Percentiles rank a stretch among this genome's conserved stretches.
phyloP scores from a whole-genome alignment of 164 flowering plant species.

The Sextonia rubra region DNA sequence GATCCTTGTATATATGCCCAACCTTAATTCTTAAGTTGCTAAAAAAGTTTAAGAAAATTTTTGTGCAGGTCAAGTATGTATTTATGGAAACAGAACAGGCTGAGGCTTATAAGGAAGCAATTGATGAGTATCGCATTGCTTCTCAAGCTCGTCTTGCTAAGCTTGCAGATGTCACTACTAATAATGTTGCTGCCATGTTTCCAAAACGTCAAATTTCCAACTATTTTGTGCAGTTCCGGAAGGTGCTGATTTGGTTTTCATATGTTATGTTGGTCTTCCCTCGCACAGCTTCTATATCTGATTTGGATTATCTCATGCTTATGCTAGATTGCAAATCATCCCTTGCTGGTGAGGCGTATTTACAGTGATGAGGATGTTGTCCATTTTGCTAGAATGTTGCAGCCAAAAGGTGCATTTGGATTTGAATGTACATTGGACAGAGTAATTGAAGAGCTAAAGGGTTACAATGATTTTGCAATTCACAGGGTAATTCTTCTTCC shows the following conservation, averaged over 20 bases:
- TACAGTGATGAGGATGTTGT: constrained; percentile 76
- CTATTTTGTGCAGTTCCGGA: constrained; percentile 86
- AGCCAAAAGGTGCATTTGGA: constrained; percentile 88
- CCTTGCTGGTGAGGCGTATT: constrained; percentile 82
- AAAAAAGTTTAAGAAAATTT: constrained; percentile 10
- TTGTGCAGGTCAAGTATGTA: constrained; percentile 73
- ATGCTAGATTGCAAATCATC: constrained; percentile 92
- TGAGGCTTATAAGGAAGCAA: constrained; percentile 82
- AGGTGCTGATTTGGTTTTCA: constrained; percentile 39
- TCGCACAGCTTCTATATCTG: constrained; percentile 10
- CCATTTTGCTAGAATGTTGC: constrained; percentile 65
- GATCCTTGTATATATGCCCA: not conserved
- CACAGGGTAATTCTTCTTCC: constrained; percentile 56
- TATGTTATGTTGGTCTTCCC: not conserved
- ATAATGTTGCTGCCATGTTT: constrained; percentile 34
- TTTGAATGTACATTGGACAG: constrained; percentile 79
- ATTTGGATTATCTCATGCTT: constrained; percentile 9
- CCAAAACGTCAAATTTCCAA: constrained; percentile 88
- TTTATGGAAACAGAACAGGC: constrained; percentile 66
- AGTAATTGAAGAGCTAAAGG: constrained; percentile 79
- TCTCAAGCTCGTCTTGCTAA: constrained; percentile 61
- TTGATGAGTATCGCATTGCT: constrained; percentile 79
- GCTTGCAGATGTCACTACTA: constrained; percentile 25
- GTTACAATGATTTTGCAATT: constrained; percentile 79
- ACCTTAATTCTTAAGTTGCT: not conserved